Percentiles rank a stretch among this genome's conserved stretches.
Conservation (phyloP, 352 stramenopile genomes). For the Phytopythium cucurbitacearum region DNA sequence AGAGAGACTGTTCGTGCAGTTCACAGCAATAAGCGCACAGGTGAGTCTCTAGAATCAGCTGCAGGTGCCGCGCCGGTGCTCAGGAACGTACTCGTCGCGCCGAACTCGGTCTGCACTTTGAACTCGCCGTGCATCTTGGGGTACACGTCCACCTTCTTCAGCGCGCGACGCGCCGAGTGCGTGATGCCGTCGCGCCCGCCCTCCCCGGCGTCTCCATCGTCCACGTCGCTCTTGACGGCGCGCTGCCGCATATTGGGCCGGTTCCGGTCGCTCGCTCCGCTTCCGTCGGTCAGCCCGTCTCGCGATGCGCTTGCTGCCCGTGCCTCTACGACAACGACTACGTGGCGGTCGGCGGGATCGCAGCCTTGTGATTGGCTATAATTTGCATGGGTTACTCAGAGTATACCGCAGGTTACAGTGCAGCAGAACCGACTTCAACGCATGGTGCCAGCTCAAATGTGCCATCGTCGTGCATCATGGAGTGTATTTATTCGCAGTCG, state of each 20-base stretch:
- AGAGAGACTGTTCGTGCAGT: slow-evolving; percentile 53
- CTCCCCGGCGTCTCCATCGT: slow-evolving; percentile 30
- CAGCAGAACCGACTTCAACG: too few relatives aligned
- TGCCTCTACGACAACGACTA: too few relatives aligned
- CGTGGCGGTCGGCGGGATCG: too few relatives aligned
- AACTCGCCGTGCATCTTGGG: slow-evolving; percentile 96
- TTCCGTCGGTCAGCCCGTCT: background rate
- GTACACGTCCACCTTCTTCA: slow-evolving; percentile 91
- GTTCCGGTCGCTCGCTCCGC: background rate
- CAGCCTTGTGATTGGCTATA: too few relatives aligned
- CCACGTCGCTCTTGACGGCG: slow-evolving; percentile 51
- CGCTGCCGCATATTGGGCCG: slow-evolving; percentile 49
- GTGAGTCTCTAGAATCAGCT: slow-evolving; percentile 1
- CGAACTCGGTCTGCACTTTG: slow-evolving; percentile 92
- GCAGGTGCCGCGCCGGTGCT: slow-evolving; percentile 19
- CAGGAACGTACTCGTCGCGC: slow-evolving; percentile 50
- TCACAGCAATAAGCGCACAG: background rate
- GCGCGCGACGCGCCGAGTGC: slow-evolving; percentile 45
- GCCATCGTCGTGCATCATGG: too few relatives aligned
- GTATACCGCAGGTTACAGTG: too few relatives aligned
- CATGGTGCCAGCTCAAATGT: too few relatives aligned
- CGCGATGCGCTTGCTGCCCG: background rate
- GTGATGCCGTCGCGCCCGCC: slow-evolving; percentile 28
- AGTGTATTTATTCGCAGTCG: too few relatives aligned
- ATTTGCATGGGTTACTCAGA: too few relatives aligned